These are phyloP conservation scores for Trametes polyzona DNA, from an alignment of 1,284 basidiomycete species.

Conservation along the genomic window DNA sequence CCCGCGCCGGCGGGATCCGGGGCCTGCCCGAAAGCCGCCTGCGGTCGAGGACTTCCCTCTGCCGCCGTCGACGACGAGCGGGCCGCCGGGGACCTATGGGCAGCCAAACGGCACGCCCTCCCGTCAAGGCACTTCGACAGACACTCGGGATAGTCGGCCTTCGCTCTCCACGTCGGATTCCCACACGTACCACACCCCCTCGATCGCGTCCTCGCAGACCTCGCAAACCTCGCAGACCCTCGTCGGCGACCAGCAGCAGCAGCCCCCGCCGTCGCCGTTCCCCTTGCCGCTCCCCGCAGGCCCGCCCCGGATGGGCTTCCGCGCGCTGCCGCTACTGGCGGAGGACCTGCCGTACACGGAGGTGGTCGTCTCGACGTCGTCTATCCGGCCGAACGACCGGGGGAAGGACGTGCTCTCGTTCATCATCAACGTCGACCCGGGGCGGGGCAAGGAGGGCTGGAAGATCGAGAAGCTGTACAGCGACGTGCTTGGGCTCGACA, in stretches of 20 bases:
- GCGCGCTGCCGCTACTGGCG: slow-evolving; percentile 70
- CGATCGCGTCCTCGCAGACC: slow-evolving; percentile 21
- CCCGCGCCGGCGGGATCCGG: slow-evolving; percentile 9
- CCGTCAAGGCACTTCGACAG: slow-evolving; percentile 20
- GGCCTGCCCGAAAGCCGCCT: slow-evolving; percentile 8
- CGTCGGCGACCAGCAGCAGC: slow-evolving; percentile 14
- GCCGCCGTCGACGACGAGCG: slow-evolving; percentile 30
- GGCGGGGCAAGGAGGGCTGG: slow-evolving; percentile 77
- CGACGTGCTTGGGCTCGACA: slow-evolving; percentile 87
- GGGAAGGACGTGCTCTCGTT: slow-evolving; percentile 89
- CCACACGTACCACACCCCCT: slow-evolving; percentile 13
- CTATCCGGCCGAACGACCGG: slow-evolving; percentile 83
- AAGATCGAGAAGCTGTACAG: slow-evolving; percentile 93
- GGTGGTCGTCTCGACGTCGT: slow-evolving; percentile 70
- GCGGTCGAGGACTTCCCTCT: slow-evolving; percentile 43
- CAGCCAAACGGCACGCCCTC: slow-evolving; percentile 9
- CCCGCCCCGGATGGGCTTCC: slow-evolving; percentile 49
- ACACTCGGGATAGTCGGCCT: slow-evolving; percentile 16
- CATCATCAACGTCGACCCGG: slow-evolving; percentile 69
- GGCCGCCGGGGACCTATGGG: slow-evolving; percentile 9
- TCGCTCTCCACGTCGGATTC: slow-evolving; percentile 21
- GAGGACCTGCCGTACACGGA: slow-evolving; percentile 69
- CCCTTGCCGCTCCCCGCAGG: slow-evolving; percentile 32
- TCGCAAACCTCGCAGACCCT: too few relatives aligned
- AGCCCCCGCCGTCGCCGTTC: slow-evolving; percentile 30